Evolutionary conservation across 495 filamentous ascomycete species (phyloP).

Genomic region (Jackrogersella minutella): DNA sequence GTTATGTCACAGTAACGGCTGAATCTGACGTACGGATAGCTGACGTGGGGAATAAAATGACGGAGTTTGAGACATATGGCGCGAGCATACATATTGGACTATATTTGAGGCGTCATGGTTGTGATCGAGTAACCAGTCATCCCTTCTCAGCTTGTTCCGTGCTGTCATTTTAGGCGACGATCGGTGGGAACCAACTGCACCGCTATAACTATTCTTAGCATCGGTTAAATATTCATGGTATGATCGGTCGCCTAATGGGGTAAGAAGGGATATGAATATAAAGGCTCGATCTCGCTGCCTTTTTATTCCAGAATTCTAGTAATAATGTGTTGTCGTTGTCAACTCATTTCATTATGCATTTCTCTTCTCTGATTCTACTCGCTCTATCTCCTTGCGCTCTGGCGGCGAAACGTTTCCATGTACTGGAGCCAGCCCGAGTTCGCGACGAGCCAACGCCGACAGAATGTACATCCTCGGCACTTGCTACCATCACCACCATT

Average conservation of each 20-base stretch:
- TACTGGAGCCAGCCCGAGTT: slow-evolving; percentile 31
- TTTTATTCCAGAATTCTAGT: neutral
- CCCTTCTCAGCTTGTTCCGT: slow-evolving; percentile 13
- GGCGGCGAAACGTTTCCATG: slow-evolving; percentile 27
- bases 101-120: neutral
- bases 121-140: slow-evolving; percentile 12
- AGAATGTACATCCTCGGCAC: slow-evolving; percentile 27
- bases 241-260: slow-evolving; percentile 25
- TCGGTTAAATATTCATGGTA: slow-evolving; percentile 31
- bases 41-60: slow-evolving; percentile 10
- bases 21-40: slow-evolving; percentile 15
- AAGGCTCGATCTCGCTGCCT: slow-evolving; percentile 16
- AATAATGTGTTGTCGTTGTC: neutral
- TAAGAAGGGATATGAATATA: slow-evolving; percentile 15
- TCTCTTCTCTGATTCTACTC: slow-evolving; percentile 10
- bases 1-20: neutral
- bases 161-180: slow-evolving; percentile 8
- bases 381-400: slow-evolving; percentile 19
- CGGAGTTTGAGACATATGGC: slow-evolving; percentile 16
- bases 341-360: slow-evolving; percentile 11
- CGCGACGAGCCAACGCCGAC: slow-evolving; percentile 27
- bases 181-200: slow-evolving; percentile 15
- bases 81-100: slow-evolving; percentile 8
- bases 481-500: slow-evolving; percentile 31
- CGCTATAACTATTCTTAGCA: slow-evolving; percentile 15